Percentiles rank a stretch among this genome's conserved stretches.
phyloP scores from a whole-genome alignment of 2,329 filamentous ascomycete genomes.

The Didymella pinodella region DNA sequence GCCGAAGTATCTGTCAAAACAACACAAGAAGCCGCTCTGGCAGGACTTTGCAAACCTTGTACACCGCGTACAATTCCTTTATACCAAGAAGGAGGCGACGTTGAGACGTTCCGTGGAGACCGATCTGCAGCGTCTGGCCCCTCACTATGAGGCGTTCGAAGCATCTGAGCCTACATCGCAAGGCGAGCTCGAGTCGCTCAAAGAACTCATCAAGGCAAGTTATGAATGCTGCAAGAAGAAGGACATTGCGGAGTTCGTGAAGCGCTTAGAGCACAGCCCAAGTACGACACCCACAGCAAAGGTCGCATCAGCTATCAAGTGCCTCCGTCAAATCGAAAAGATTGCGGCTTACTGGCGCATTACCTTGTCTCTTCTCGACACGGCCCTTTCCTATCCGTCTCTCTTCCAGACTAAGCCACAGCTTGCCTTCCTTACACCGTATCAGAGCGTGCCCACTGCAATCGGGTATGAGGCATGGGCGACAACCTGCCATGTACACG shows the following conservation, averaged over 20 bases:
- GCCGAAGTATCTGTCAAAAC: slow-evolving; percentile 15
- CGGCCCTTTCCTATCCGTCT: not conserved
- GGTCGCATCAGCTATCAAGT: slow-evolving; percentile 21
- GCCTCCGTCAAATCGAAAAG: slow-evolving; percentile 18
- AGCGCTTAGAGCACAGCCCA: slow-evolving; percentile 9
- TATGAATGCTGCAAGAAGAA: slow-evolving; percentile 5
- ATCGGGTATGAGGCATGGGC: slow-evolving; percentile 19
- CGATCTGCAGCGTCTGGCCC: not conserved
- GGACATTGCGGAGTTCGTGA: slow-evolving; percentile 9
- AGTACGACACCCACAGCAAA: slow-evolving; percentile 14
- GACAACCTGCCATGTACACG: slow-evolving; percentile 18
- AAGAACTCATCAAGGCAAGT: slow-evolving; percentile 12
- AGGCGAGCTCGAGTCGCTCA: not conserved
- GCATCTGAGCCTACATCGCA: not conserved
- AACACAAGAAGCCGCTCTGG: slow-evolving; percentile 19
- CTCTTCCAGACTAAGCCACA: not conserved
- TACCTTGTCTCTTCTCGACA: not conserved
- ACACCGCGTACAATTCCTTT: slow-evolving; percentile 15
- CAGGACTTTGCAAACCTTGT: slow-evolving; percentile 12
- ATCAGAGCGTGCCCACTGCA: slow-evolving; percentile 13
- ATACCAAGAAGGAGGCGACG: slow-evolving; percentile 9
- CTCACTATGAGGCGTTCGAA: slow-evolving; percentile 11
- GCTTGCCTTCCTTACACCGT: slow-evolving; percentile 13
- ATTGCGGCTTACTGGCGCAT: slow-evolving; percentile 16
- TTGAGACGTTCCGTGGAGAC: slow-evolving; percentile 2